Conservation (phyloP, 257 asterid species). For the Solanum medicagineum region DNA sequence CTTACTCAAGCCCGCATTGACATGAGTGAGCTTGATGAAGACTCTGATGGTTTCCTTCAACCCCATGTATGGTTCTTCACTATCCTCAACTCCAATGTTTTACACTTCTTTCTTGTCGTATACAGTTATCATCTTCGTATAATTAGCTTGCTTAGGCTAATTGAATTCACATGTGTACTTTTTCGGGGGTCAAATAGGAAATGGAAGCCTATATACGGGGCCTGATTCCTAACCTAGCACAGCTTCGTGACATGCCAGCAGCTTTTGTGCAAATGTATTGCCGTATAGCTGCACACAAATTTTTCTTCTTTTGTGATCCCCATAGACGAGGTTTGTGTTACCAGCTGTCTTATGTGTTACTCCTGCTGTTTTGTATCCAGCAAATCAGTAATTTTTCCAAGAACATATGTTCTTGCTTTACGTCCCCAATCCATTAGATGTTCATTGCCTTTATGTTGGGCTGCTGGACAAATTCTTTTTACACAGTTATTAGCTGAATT, state of each 20-base stretch:
- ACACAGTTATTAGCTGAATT: background rate
- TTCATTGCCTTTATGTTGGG: background rate
- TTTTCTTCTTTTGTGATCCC: conserved; percentile 99
- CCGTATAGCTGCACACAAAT: conserved; percentile 97
- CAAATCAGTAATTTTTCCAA: background rate
- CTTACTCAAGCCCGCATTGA: conserved; percentile 98
- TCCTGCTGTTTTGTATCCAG: background rate
- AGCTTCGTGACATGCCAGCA: conserved; percentile 84
- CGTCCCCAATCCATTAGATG: background rate
- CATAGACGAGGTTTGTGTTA: conserved; percentile 73
- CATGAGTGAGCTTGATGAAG: conserved; percentile 99
- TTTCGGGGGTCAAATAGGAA: conserved; percentile 34
- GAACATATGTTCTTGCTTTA: background rate
- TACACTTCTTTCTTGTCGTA: background rate
- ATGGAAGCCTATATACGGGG: conserved; percentile 96
- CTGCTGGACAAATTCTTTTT: background rate
- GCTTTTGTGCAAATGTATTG: conserved; percentile 95
- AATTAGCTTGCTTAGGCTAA: background rate
- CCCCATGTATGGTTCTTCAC: conserved; percentile 58
- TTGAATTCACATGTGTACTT: background rate
- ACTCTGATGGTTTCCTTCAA: conserved; percentile 98
- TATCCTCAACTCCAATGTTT: conserved; percentile 7
- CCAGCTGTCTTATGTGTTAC: background rate
- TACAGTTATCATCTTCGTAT: background rate
- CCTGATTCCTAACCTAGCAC: conserved; percentile 96